A percentile compares a stretch with the other conserved stretches of the same genome.
Conservation (phyloP, 2,329 filamentous ascomycete genomes). For the Talaromyces islandicus region DNA sequence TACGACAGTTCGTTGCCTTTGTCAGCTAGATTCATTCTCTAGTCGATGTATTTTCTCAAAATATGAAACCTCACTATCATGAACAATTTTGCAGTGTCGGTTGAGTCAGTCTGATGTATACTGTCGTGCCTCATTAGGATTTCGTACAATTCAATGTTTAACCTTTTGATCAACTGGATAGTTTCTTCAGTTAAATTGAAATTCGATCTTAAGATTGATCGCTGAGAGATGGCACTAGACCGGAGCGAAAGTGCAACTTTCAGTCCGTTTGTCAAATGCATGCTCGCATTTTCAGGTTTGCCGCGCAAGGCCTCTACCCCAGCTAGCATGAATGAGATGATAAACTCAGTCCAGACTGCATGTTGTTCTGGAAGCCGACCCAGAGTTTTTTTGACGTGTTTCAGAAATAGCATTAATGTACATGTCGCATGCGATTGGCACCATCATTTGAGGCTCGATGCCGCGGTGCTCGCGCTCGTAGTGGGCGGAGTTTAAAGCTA, state of each 20-base stretch:
- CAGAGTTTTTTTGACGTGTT: not conserved
- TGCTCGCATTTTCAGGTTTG: not conserved
- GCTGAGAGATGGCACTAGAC: not conserved
- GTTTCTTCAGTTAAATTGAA: not conserved
- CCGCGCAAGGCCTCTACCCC: not conserved
- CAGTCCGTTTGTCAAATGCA: not conserved
- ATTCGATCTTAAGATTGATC: not conserved
- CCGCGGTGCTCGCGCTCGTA: not conserved
- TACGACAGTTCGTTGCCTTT: not conserved
- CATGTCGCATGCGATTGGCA: not conserved
- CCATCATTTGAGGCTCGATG: not conserved
- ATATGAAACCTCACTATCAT: not conserved
- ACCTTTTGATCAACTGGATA: not conserved
- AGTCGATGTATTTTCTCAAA: not conserved
- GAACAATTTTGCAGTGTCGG: not conserved
- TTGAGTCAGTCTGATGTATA: not conserved
- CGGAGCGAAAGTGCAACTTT: not conserved
- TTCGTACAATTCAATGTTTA: not conserved
- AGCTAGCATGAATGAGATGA: not conserved
- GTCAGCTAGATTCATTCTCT: not conserved
- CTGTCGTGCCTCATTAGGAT: not conserved
- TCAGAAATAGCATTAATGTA: conserved; percentile 8
- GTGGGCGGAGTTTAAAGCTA: conserved; percentile 3
- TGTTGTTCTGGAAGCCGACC: not conserved
- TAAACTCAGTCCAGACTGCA: not conserved